phyloP scores from a whole-genome alignment of 2,329 filamentous ascomycete genomes.

The Trichoderma sp. region DNA sequence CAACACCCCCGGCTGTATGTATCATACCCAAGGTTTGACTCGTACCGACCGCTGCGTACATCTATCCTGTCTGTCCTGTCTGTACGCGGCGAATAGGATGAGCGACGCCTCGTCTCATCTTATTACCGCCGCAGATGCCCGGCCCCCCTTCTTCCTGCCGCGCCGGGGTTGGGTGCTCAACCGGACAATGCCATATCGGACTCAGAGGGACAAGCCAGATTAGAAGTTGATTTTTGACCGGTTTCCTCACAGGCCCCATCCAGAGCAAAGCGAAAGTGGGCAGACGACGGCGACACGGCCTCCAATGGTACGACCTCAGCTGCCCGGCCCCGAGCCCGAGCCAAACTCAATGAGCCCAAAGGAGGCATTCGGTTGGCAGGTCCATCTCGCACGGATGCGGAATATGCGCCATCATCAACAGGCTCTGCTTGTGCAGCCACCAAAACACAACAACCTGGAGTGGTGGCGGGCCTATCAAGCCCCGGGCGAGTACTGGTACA shows the following conservation, averaged over 20 bases:
- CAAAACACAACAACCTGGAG: not conserved
- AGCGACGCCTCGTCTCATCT: not conserved
- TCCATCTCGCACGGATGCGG: not conserved
- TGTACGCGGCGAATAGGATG: not conserved
- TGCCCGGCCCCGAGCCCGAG: not conserved
- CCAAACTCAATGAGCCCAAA: not conserved
- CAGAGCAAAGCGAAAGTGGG: constrained; percentile 16
- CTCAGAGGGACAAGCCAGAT: not conserved
- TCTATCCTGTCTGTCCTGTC: not conserved
- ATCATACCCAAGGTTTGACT: not conserved
- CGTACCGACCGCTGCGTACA: not conserved
- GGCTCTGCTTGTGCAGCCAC: not conserved
- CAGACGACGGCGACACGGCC: not conserved
- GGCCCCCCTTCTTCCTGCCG: not conserved
- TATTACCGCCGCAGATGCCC: not conserved
- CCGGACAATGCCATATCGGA: not conserved
- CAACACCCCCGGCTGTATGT: constrained; percentile 16
- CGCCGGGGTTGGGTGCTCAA: constrained; percentile 13
- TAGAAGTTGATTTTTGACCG: constrained; percentile 19
- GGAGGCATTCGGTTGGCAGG: not conserved
- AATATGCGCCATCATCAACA: not conserved
- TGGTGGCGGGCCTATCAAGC: not conserved
- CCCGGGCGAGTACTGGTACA: not conserved
- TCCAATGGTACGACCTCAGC: not conserved
- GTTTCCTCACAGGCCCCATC: constrained; percentile 7